Conservation (phyloP, 352 stramenopile species). For the Globisporangium viniferum region DNA sequence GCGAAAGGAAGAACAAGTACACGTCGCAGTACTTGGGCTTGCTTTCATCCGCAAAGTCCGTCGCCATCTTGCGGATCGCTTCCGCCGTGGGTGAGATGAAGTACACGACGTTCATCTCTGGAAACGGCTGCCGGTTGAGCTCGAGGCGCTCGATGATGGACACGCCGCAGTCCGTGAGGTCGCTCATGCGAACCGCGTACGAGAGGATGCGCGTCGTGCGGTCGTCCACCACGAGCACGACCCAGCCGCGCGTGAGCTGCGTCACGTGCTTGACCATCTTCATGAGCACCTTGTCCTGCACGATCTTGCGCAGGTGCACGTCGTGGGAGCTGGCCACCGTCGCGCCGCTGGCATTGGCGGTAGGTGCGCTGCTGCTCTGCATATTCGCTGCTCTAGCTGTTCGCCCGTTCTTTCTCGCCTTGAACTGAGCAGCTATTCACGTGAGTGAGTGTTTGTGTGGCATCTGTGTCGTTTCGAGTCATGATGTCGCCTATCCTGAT, state of each 20-base stretch:
- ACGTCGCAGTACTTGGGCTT: constrained; percentile 92
- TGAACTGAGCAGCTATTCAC: constrained; percentile 16
- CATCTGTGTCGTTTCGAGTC: constrained; percentile 8
- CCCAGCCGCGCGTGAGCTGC: constrained; percentile 70
- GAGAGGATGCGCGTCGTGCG: constrained; percentile 92
- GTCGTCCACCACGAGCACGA: constrained; percentile 96
- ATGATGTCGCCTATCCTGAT: constrained; percentile 2
- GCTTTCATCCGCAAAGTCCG: constrained; percentile 72
- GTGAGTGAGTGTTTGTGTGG: background rate
- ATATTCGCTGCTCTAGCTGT: background rate
- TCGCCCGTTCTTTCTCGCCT: constrained; percentile 6
- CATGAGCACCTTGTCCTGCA: constrained; percentile 74
- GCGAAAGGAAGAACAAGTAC: constrained; percentile 94
- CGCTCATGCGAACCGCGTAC: constrained; percentile 96
- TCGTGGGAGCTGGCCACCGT: constrained; percentile 45
- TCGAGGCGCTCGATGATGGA: constrained; percentile 96
- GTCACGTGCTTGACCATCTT: constrained; percentile 86
- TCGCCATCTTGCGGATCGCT: constrained; percentile 80
- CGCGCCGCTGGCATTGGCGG: background rate
- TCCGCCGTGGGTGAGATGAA: constrained; percentile 87
- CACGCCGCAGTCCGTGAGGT: constrained; percentile 97
- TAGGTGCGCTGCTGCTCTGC: background rate
- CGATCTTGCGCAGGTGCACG: constrained; percentile 71
- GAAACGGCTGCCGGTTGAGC: constrained; percentile 94
- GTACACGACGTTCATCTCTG: constrained; percentile 97